Evolutionary conservation across 228 moss, liverwort and hornwort species (phyloP).

Genomic region (Sphagnum fallax): DNA sequence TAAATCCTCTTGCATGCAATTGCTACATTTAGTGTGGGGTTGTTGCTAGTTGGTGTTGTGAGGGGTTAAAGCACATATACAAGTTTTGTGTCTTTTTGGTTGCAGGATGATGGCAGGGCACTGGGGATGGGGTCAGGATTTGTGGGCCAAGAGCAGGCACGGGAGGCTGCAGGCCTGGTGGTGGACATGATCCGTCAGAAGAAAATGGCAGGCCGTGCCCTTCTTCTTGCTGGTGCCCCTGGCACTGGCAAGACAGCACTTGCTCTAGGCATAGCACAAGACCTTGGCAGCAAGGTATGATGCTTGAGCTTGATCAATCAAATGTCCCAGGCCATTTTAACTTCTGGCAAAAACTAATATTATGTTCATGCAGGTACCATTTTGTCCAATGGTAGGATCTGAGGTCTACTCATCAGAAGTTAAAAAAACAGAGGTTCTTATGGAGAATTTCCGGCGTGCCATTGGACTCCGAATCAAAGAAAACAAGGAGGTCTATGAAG

Average conservation of each 20-base stretch:
- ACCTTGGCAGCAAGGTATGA: slow-evolving; percentile 88
- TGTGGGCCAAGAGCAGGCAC: slow-evolving; percentile 88
- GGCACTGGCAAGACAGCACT: slow-evolving; percentile 97
- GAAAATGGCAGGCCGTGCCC: slow-evolving; percentile 98
- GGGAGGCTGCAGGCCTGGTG: slow-evolving; percentile 86
- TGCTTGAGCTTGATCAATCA: neutral
- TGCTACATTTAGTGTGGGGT: too few relatives aligned
- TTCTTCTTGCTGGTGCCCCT: slow-evolving; percentile 85
- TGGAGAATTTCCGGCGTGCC: slow-evolving; percentile 95
- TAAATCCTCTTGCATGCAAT: too few relatives aligned
- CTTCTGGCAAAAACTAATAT: too few relatives aligned
- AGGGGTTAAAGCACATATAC: too few relatives aligned
- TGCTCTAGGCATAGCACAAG: slow-evolving; percentile 90
- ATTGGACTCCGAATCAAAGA: slow-evolving; percentile 96
- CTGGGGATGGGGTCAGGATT: slow-evolving; percentile 82
- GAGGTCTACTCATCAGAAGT: slow-evolving; percentile 98
- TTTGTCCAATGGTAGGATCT: slow-evolving; percentile 96
- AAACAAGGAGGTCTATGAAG: slow-evolving; percentile 97
- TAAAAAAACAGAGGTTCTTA: slow-evolving; percentile 95
- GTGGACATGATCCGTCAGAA: slow-evolving; percentile 99
- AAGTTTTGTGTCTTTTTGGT: too few relatives aligned
- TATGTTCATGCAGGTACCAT: slow-evolving; percentile 58
- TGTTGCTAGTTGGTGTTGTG: too few relatives aligned
- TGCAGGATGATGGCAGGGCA: slow-evolving; percentile 80
- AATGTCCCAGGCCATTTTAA: neutral